phyloP scores from a whole-genome alignment of 1,284 basidiomycete genomes.

The Fereydounia khargensis region DNA sequence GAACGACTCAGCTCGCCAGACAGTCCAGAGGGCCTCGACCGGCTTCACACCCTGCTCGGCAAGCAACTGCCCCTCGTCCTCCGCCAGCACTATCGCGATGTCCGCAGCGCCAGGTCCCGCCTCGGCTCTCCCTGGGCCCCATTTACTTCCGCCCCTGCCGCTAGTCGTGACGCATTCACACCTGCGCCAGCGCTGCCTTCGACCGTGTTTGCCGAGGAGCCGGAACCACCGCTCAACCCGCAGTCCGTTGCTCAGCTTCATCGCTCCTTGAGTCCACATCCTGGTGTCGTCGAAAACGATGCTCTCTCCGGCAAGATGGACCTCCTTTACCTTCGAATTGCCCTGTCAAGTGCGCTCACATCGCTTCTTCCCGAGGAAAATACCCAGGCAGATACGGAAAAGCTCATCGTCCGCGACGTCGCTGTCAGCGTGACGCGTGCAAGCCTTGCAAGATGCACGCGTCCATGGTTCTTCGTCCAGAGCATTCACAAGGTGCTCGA shows the following conservation, averaged over 20 bases:
- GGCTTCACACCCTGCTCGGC: constrained; percentile 17
- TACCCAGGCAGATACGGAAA: constrained; percentile 27
- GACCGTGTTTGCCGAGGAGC: too few relatives aligned
- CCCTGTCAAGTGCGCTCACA: constrained; percentile 13
- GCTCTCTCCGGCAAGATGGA: constrained; percentile 26
- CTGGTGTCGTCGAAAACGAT: constrained; percentile 10
- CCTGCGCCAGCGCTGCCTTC: too few relatives aligned
- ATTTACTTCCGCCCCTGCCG: too few relatives aligned
- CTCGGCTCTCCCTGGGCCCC: constrained; percentile 13
- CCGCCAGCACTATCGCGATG: constrained; percentile 23
- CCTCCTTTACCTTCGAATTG: constrained; percentile 18
- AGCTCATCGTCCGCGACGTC: constrained; percentile 32
- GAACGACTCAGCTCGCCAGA: constrained; percentile 9
- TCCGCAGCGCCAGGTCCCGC: constrained; percentile 11
- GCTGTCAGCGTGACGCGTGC: constrained; percentile 26
- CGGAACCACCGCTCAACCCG: too few relatives aligned
- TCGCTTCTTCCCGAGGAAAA: constrained; percentile 29
- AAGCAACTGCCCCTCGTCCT: constrained; percentile 27
- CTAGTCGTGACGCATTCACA: too few relatives aligned
- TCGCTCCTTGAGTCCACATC: constrained; percentile 15
- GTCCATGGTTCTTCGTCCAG: constrained; percentile 37
- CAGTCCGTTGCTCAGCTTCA: constrained; percentile 14
- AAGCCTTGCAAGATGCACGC: constrained; percentile 13
- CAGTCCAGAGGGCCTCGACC: too few relatives aligned
- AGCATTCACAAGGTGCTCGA: constrained; percentile 29